Evolutionary conservation across 2,329 filamentous ascomycete genomes (phyloP), one percentile per base, ranked within the genome.

Genomic region (Venturia oleaginea): DNA sequence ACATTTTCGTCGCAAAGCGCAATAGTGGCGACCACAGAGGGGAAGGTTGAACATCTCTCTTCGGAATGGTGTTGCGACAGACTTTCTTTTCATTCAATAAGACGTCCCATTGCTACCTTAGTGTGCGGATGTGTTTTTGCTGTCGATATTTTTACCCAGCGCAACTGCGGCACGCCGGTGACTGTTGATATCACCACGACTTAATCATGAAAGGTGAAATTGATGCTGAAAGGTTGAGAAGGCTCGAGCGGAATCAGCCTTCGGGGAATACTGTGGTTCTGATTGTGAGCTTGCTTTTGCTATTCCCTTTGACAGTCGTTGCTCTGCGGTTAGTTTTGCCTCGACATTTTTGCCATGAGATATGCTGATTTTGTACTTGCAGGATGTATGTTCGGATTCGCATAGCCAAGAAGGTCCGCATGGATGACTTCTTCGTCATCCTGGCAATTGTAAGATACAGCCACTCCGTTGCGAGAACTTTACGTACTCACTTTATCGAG

Each of bases 331-430:
- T 42, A 19, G 54, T 7, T 40, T n/a, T 34, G 24, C 13, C 11
- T 8, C 3, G 3, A 37, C 17, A 7, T 22, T 8, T 42, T 27
- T 17, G 22, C 34, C 6, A 3, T 40, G 34, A 30, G 13, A 8
- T 22, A 10, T 10, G 24, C 34, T 60, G n/a, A 60, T 34, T n/a
- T 60, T 3, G 30, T n/a, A 15, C 27, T 3, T 11, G 8, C 7
- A 60, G 59, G 34, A 38, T 60, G 24, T 60, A 42, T 60, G 59
- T 60, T 4, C 59, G 59, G 34, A 27, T 43, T 15, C 27, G 24
- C 17, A 60, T 60, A 40, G 59, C 17, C 15, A 60, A 60, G 34
- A 60, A 40, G 15, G 13, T 60, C 27, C 19, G 34, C 10, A 40
- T 27, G 5, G 59, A 60, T 42, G 59, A 60, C 17, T 40, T 40